Evolutionary conservation across 495 filamentous ascomycete genomes (phyloP), one percentile per base, ranked within the genome.

Genomic region (Podospora anserina): DNA sequence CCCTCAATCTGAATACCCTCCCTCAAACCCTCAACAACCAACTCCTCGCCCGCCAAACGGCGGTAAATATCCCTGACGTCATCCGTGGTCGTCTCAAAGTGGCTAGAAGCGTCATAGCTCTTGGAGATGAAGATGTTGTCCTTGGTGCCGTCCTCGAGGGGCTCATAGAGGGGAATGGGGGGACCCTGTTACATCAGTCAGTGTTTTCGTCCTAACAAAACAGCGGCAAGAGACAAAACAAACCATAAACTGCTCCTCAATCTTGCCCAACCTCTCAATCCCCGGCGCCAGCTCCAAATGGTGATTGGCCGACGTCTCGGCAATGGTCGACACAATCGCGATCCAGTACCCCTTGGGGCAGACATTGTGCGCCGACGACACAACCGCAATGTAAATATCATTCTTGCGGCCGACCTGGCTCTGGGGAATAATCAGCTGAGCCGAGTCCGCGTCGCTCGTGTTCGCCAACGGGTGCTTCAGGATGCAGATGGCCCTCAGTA

Each of bases 281-380:
- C 95, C 95, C 26, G 94, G 89, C 78, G 94, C 90, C 4, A 99
- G 89, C 82, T 99, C 95, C 28, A 97, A 79, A 78, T 98, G 96
- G 81, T 96, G 94, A 84, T 99, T 98, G 68, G 90, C 88, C 69
- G 88, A 82, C 55, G 88, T 89, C 84, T 99, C 95, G 72, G 96
- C 92, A 71, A 99, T 97, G 67, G 96, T 99, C 62, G 92, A 96
- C 64, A 99, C 93, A 72, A 97, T 97, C 69, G 95, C 96, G 72
- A 99, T 93, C 83, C 96, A 98, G 86, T 97, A 98, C 56, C 94
- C 95, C 85, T 97, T 97, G 66, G 96, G 95, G 83, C 96, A 98
- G 73, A 98, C 96, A 76, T 96, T 98, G 84, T 98, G 96, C 9
- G 94, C 92, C 30, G 93, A 91, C 7, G 93, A 97, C 70, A 99